Evolutionary conservation across 371 early-diverging fungal genomes (phyloP), one percentile per base, ranked within the genome.

Genomic region (Rhizomucor pusillus): DNA sequence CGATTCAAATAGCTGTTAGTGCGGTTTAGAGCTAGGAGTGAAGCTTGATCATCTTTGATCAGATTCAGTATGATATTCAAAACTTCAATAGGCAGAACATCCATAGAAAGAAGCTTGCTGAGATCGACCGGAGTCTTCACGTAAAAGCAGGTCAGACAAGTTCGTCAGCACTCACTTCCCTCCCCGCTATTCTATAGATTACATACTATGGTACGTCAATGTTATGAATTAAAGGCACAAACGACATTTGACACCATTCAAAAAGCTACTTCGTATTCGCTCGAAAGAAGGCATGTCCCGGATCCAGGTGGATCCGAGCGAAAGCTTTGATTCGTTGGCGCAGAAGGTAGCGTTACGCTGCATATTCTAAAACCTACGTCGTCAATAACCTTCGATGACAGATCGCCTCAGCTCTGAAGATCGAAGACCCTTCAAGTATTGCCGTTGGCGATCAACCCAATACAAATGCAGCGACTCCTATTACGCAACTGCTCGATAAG

Each of bases 281-380:
- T 83, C 91, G 36, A 88, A 88, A 48, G 88, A 89, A 34, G 93
- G 93, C 51, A 93, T 90, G 77, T 64, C 71, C 66, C 83, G 95
- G 36, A 65, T 95, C 19, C 84, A 89, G 45, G 80, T 87, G 39
- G 85, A 86, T 35, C 71, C 83, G 1, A 60, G 50, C 16, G 85
- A 84, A 25, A 81, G 76, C 23, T 69, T 86, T 47, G 59, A 50
- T 7, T 54, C 72, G n/a, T 67, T 90, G 18, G 73, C 69, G 37
- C 56, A 75, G 40, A 83, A 88, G 82, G 84, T 89, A 54, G 52
- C 54, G 19, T 52, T 48, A 2, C 25, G 11, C 20, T 22, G 29
- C 40, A 9, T 51, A 20, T 48, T 47, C 14, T 55, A 57, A 50
- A 49, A 56, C 14, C 59, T 52, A n/a, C n/a, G 33, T 44, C 52